Percentiles rank a stretch among this genome's conserved stretches.
phyloP scores from a whole-genome alignment of 441 rosid species.

The Biscutella auriculata region DNA sequence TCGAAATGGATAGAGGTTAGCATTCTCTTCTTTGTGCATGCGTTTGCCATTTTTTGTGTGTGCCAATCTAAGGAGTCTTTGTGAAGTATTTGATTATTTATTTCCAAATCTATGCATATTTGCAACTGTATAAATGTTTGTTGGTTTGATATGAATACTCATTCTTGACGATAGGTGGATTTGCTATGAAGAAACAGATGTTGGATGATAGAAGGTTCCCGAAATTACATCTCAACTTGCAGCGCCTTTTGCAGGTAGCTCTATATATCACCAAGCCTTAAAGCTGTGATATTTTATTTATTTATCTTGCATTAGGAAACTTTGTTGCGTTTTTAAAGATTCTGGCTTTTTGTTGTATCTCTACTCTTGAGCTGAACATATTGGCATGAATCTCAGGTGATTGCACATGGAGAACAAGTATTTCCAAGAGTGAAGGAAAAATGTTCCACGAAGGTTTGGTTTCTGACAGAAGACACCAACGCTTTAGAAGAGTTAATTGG shows the following conservation, averaged over 20 bases:
- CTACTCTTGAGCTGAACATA: background rate
- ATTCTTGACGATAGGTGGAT: constrained; percentile 44
- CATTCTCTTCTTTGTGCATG: background rate
- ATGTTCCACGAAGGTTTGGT: constrained; percentile 74
- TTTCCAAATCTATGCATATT: background rate
- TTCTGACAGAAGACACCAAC: constrained; percentile 46
- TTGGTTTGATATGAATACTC: background rate
- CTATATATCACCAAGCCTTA: constrained; percentile 8
- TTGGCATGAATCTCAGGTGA: constrained; percentile 41
- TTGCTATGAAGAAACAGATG: constrained; percentile 82
- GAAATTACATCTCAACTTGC: constrained; percentile 85
- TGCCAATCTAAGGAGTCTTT: no score
- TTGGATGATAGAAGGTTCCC: constrained; percentile 88
- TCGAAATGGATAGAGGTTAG: constrained; percentile 69
- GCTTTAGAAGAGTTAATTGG: constrained; percentile 76
- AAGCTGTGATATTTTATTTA: no score
- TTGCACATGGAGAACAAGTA: constrained; percentile 92
- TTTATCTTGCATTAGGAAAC: no score
- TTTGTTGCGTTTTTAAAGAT: background rate
- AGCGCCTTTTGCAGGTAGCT: constrained; percentile 75
- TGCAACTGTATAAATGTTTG: background rate
- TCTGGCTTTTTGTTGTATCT: background rate
- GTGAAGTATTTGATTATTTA: background rate
- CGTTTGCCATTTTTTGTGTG: background rate
- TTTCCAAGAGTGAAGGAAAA: constrained; percentile 87